Evolutionary conservation across 106 monocot genomes (phyloP).

Genomic region (Ottelia alismoides): DNA sequence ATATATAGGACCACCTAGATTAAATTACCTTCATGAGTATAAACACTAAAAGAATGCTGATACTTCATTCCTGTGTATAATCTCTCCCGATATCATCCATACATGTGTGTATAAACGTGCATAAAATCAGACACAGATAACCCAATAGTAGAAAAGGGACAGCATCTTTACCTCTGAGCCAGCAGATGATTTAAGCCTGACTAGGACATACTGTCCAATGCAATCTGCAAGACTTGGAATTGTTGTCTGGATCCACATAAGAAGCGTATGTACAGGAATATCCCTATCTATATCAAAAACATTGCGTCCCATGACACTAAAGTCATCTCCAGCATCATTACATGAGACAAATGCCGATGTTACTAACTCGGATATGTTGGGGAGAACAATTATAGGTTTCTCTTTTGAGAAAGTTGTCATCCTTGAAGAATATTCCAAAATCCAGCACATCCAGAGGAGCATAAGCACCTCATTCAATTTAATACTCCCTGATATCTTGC

Average conservation of each 20-base stretch:
- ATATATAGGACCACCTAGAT: too few species aligned
- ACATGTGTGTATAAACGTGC: too few species aligned
- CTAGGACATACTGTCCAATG: constrained; percentile 36
- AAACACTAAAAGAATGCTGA: too few species aligned
- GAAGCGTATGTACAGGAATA: constrained; percentile 49
- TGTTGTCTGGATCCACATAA: constrained; percentile 43
- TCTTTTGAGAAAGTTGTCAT: constrained; percentile 8
- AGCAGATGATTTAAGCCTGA: constrained; percentile 28
- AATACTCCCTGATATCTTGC: constrained; percentile 43
- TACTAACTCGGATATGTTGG: constrained; percentile 58
- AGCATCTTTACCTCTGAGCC: constrained; percentile 29
- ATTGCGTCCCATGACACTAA: constrained; percentile 19
- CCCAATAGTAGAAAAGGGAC: neutral
- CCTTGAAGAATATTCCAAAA: constrained; percentile 28
- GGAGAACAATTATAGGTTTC: constrained; percentile 17
- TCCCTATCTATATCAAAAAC: constrained; percentile 19
- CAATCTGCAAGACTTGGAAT: constrained; percentile 47
- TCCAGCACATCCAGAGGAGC: constrained; percentile 83
- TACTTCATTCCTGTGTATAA: too few species aligned
- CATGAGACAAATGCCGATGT: constrained; percentile 38
- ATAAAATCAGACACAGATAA: too few species aligned
- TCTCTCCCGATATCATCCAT: too few species aligned
- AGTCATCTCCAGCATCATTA: constrained; percentile 31
- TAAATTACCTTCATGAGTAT: too few species aligned
- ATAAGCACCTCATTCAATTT: constrained; percentile 30